These are phyloP conservation scores for Porogramme epimiltina DNA, from an alignment of 1,284 basidiomycete species.

Conservation along the genomic window DNA sequence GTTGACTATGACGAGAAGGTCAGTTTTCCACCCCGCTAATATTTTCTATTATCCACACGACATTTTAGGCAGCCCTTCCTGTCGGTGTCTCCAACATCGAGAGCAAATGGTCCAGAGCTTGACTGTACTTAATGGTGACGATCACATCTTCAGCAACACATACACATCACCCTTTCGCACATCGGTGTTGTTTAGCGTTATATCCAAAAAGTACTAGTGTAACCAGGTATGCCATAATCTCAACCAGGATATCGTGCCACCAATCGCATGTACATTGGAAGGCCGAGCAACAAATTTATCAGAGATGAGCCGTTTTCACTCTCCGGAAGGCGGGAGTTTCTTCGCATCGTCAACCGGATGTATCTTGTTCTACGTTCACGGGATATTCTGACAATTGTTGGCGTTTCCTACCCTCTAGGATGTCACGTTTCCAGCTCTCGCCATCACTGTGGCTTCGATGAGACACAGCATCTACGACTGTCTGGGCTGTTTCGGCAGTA, in stretches of 20 bases:
- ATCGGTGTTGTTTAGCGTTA: too few relatives aligned
- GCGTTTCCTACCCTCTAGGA: slow-evolving; percentile 18
- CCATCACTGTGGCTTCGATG: not conserved
- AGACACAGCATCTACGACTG: not conserved
- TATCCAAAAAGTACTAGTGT: too few relatives aligned
- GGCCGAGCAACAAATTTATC: too few relatives aligned
- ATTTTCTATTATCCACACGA: not conserved
- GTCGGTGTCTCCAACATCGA: slow-evolving; percentile 66
- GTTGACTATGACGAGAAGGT: slow-evolving; percentile 84
- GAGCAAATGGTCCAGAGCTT: slow-evolving; percentile 68
- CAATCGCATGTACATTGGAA: too few relatives aligned
- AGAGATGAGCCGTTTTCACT: too few relatives aligned
- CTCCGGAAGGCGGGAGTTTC: too few relatives aligned
- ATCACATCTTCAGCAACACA: too few relatives aligned
- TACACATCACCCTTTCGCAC: too few relatives aligned
- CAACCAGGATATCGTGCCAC: too few relatives aligned
- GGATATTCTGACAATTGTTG: not conserved
- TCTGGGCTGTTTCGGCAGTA: slow-evolving; percentile 5
- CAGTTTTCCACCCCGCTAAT: slow-evolving; percentile 5
- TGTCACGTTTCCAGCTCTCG: slow-evolving; percentile 13
- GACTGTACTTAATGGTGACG: slow-evolving; percentile 3
- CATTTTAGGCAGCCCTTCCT: slow-evolving; percentile 55
- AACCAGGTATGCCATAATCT: too few relatives aligned
- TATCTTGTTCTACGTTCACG: too few relatives aligned
- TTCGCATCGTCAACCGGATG: too few relatives aligned